These are phyloP conservation scores for Arthrinium phaeospermum DNA, from an alignment of 2,329 filamentous ascomycete genomes.

Conservation along the genomic window DNA sequence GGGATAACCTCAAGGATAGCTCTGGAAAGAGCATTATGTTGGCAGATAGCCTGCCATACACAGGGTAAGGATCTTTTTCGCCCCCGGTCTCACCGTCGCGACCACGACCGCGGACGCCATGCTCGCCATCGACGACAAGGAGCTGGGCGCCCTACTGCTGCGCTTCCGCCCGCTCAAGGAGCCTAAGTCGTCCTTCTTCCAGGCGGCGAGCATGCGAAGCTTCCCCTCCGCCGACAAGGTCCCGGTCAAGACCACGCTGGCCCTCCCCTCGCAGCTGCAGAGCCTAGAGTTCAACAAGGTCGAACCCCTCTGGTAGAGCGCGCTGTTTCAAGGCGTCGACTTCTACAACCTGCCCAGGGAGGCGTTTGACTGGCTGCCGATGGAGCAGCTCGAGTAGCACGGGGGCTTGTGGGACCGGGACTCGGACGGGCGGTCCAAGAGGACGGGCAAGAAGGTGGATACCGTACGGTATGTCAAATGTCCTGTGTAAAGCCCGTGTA, in stretches of 20 bases:
- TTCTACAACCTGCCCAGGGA: too few species aligned
- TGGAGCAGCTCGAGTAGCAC: background rate
- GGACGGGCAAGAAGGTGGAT: background rate
- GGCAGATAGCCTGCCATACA: background rate
- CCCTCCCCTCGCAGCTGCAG: background rate
- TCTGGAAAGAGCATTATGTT: background rate
- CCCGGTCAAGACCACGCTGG: background rate
- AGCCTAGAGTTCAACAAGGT: constrained; percentile 19
- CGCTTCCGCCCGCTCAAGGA: too few species aligned
- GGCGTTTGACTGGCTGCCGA: background rate
- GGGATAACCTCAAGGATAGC: background rate
- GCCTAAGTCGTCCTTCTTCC: too few species aligned
- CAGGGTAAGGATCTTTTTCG: background rate
- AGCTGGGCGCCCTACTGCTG: background rate
- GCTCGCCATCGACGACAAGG: background rate
- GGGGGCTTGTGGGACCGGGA: background rate
- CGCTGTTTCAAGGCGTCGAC: too few species aligned
- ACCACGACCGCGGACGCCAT: background rate
- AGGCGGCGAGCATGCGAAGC: too few species aligned
- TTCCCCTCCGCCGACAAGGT: too few species aligned
- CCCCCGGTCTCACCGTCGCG: too few species aligned
- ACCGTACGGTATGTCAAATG: background rate
- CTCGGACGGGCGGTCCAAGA: background rate
- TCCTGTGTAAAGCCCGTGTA: too few species aligned
- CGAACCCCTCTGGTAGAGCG: constrained; percentile 17